A percentile compares a stretch with the other conserved stretches of the same genome.
Evolutionary conservation across 495 filamentous ascomycete genomes (phyloP).

Genomic region (Lophiotrema nucula): DNA sequence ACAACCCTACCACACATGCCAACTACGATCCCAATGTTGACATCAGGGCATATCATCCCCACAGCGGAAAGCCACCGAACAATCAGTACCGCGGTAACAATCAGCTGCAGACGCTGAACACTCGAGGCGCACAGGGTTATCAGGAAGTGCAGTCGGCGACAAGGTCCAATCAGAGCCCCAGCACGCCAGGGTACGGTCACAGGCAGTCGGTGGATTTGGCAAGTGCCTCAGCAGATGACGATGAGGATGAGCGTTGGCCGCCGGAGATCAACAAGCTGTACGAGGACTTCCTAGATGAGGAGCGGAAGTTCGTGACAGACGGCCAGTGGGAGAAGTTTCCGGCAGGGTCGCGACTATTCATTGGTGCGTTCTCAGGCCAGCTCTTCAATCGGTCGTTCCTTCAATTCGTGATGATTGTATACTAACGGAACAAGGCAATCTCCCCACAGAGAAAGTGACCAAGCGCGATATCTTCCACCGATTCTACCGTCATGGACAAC

Average conservation of each 20-base stretch:
- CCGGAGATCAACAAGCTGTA: slow-evolving; percentile 70
- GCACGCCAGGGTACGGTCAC: slow-evolving; percentile 24
- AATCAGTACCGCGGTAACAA: slow-evolving; percentile 49
- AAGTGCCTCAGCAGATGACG: slow-evolving; percentile 12
- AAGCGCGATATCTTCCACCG: slow-evolving; percentile 90
- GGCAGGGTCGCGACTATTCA: slow-evolving; percentile 78
- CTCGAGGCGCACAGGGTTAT: slow-evolving; percentile 48
- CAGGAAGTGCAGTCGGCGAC: slow-evolving; percentile 28
- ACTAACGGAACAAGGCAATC: slow-evolving; percentile 64
- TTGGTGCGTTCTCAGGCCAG: too few relatives aligned
- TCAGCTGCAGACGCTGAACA: slow-evolving; percentile 47
- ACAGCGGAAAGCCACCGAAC: slow-evolving; percentile 45
- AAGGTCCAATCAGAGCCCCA: slow-evolving; percentile 45
- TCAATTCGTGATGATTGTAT: background rate
- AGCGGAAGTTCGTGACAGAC: slow-evolving; percentile 77
- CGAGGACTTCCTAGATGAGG: slow-evolving; percentile 77
- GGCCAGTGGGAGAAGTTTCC: slow-evolving; percentile 95
- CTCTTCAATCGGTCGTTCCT: too few relatives aligned
- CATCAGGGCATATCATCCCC: slow-evolving; percentile 57
- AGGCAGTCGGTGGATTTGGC: slow-evolving; percentile 33
- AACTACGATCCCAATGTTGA: slow-evolving; percentile 57
- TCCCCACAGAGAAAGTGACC: slow-evolving; percentile 87
- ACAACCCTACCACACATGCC: slow-evolving; percentile 57
- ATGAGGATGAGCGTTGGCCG: slow-evolving; percentile 51
- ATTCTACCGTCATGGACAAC: slow-evolving; percentile 79